These are phyloP conservation scores for Sugiyamaella pinicola DNA, from an alignment of 1,139 yeast species.

Conservation along the genomic window DNA sequence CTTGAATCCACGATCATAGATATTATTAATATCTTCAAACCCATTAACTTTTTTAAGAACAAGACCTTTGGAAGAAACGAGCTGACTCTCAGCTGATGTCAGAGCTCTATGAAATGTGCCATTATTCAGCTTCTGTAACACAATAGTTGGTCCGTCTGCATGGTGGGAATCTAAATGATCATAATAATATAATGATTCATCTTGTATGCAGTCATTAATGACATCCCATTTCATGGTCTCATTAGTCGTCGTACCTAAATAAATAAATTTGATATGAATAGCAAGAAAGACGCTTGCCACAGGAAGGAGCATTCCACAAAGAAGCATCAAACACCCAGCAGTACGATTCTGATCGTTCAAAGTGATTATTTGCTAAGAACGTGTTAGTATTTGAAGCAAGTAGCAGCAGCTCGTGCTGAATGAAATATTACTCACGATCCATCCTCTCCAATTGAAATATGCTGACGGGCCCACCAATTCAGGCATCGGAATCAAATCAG, in stretches of 20 bases:
- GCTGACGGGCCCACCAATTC: neutral
- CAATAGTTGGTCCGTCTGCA: constrained; percentile 33
- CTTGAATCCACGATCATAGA: constrained; percentile 69
- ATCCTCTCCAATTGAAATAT: constrained; percentile 9
- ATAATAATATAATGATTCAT: constrained; percentile 47
- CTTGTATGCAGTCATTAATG: constrained; percentile 60
- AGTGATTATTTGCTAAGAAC: constrained; percentile 7
- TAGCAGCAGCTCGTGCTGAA: neutral
- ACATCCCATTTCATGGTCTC: constrained; percentile 85
- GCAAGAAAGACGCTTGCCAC: constrained; percentile 59
- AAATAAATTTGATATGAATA: constrained; percentile 64
- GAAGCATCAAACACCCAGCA: constrained; percentile 54
- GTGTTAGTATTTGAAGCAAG: neutral
- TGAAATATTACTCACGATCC: constrained; percentile 7
- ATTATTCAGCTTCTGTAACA: constrained; percentile 36
- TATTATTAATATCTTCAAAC: constrained; percentile 57
- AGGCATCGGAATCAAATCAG: constrained; percentile 4
- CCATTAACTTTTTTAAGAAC: constrained; percentile 42
- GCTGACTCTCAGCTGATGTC: constrained; percentile 33
- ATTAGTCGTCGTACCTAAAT: constrained; percentile 87
- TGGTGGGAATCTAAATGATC: constrained; percentile 25
- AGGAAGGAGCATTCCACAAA: constrained; percentile 57
- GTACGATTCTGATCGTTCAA: constrained; percentile 28
- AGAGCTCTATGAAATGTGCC: constrained; percentile 38
- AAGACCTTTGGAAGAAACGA: constrained; percentile 29